Evolutionary conservation across 2,329 filamentous ascomycete genomes (phyloP).

Genomic region (Teratosphaeria viscida): DNA sequence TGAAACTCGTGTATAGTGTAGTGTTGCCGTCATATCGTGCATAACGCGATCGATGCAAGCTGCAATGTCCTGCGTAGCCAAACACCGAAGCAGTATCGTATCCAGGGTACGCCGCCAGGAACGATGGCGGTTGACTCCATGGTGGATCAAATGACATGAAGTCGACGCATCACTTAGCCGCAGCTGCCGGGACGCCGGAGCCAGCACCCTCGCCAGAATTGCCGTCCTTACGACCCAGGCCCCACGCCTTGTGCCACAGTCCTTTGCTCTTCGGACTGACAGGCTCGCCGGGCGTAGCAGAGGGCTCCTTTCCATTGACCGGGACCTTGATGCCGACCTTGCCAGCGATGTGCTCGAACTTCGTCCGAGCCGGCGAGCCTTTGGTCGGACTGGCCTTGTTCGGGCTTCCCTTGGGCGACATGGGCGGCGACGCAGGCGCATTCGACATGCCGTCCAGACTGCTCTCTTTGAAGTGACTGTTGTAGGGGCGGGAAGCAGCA

Average conservation of each 20-base stretch:
- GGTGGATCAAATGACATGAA: background rate
- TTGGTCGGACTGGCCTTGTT: conserved; percentile 14
- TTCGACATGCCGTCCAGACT: conserved; percentile 17
- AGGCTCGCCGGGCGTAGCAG: background rate
- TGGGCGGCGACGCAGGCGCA: conserved; percentile 11
- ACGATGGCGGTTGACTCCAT: background rate
- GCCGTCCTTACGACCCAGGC: background rate
- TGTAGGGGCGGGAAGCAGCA: background rate
- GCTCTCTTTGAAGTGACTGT: conserved; percentile 15
- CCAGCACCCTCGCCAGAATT: background rate
- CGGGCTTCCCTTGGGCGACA: conserved; percentile 12
- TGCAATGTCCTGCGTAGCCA: background rate
- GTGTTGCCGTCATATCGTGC: background rate
- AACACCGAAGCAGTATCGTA: background rate
- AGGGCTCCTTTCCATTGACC: conserved; percentile 14
- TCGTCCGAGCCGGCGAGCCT: conserved; percentile 34
- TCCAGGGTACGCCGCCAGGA: background rate
- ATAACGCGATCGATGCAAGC: background rate
- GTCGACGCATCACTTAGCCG: background rate
- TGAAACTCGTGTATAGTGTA: background rate
- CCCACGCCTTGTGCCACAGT: conserved; percentile 5
- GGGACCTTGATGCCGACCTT: conserved; percentile 30
- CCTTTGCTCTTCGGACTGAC: conserved; percentile 2
- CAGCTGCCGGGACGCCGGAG: background rate
- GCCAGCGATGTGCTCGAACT: conserved; percentile 37